Conservation (phyloP, 2,329 filamentous ascomycete species). For the Stagonosporopsis cucurbitacearum region DNA sequence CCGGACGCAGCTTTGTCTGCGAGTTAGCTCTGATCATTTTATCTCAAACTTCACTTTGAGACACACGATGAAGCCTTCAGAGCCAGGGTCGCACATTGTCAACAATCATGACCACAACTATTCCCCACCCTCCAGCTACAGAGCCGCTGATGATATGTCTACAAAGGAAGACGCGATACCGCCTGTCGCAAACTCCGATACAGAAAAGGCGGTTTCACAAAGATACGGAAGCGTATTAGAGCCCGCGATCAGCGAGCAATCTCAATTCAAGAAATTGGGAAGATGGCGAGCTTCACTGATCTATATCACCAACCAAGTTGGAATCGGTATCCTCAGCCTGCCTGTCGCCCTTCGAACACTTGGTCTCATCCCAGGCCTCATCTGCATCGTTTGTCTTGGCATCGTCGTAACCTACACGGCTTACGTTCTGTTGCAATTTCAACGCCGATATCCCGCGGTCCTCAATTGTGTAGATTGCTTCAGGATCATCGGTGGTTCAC, state of each 20-base stretch:
- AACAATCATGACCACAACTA: no score
- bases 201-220: not conserved
- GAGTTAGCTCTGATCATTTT: not conserved
- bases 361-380: not conserved
- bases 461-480: not conserved
- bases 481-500: not conserved
- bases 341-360: not conserved
- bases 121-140: not conserved
- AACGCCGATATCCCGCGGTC: conserved; percentile 17
- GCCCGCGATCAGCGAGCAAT: not conserved
- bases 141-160: not conserved
- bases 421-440: conserved; percentile 26
- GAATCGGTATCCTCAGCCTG: not conserved
- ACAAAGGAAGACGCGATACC: not conserved
- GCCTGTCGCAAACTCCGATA: not conserved
- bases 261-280: not conserved
- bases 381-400: not conserved
- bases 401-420: conserved; percentile 12
- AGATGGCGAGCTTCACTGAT: not conserved
- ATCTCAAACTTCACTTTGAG: not conserved
- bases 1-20: not conserved
- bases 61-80: not conserved
- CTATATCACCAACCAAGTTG: not conserved
- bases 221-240: not conserved
- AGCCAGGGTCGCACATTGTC: not conserved